Evolutionary conservation across 2,329 filamentous ascomycete genomes (phyloP), one percentile per base, ranked within the genome.

Genomic region (Camptophora hylomeconis): DNA sequence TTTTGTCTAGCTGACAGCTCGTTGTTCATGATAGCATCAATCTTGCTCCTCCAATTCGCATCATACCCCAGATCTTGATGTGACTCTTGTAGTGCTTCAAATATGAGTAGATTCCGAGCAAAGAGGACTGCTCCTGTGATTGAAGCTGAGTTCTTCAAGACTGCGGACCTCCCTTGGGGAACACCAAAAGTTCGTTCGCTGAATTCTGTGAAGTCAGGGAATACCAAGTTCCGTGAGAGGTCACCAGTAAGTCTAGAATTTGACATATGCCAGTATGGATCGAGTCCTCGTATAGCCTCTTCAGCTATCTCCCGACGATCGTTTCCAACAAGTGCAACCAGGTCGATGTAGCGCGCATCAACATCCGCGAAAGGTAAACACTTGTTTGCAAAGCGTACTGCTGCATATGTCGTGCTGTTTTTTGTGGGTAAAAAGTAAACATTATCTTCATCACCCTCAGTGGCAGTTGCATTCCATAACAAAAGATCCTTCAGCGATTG

Each of bases 371-470:
- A 94, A 1, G 78, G 71, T 4, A 98, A 61, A 45, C 83, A 92
- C 28, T 81, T 70, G 48, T 95, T 95, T 7, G 83, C 82, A 64
- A 87, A 94, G 33, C 89, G 80, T 5, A 89, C 75, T 14, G 77
- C 77, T 12, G 82, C 77, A 54, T 86, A 89, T 5, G 81, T 73
- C 18, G 80, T 79, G 45, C 79, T 86, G 41, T 78, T 68, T n/a
- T 75, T 60, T 10, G 69, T 60, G n/a, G 44, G 48, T 26, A 51
- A 54, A 10, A 52, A 54, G 9, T 52, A 55, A 10, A 50, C 40
- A 3, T 44, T 36, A 30, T 61, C 51, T 22, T 49, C 45, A 32
- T 54, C 58, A 40, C 45, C 57, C 33, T 45, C 51, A 29, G 52
- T 46, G 36, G 69, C 57, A 24, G 58, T 60, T 67, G 83, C 80